A percentile compares a stretch with the other conserved stretches of the same genome.
Conservation (phyloP, 306 rosid genomes). For the Hippophae tibetana region DNA sequence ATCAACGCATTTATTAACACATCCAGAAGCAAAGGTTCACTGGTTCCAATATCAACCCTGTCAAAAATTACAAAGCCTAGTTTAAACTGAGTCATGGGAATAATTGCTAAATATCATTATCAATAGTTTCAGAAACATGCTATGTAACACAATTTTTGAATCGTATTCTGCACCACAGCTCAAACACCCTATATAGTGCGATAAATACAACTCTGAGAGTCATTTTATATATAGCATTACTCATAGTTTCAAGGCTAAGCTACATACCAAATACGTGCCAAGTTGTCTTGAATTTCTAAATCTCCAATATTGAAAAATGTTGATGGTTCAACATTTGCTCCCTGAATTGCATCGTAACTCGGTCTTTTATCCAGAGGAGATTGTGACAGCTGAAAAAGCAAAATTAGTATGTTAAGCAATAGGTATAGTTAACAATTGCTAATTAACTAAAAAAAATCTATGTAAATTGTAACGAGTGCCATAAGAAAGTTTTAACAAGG, state of each 20-base stretch:
- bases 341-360: conserved; percentile 63
- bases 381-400: conserved; percentile 56
- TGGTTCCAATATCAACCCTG: conserved; percentile 89
- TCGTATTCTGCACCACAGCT: background rate
- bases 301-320: conserved; percentile 87
- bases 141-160: no score
- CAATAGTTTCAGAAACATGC: background rate
- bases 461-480: background rate
- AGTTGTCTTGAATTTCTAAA: conserved; percentile 84
- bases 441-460: background rate
- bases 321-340: conserved; percentile 70
- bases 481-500: background rate
- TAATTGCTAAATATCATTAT: conserved; percentile 10
- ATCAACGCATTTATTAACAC: conserved; percentile 78
- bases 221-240: background rate
- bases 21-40: conserved; percentile 71
- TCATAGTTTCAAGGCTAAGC: background rate
- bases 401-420: conserved; percentile 16
- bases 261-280: conserved; percentile 79
- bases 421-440: background rate
- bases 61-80: conserved; percentile 9
- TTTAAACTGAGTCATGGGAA: background rate
- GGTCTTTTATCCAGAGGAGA: conserved; percentile 66
- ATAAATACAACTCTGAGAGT: background rate
- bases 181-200: background rate